Percentiles rank a stretch among this genome's conserved stretches.
Evolutionary conservation across 345 rosid species (phyloP).

Genomic region (Salix brachista): DNA sequence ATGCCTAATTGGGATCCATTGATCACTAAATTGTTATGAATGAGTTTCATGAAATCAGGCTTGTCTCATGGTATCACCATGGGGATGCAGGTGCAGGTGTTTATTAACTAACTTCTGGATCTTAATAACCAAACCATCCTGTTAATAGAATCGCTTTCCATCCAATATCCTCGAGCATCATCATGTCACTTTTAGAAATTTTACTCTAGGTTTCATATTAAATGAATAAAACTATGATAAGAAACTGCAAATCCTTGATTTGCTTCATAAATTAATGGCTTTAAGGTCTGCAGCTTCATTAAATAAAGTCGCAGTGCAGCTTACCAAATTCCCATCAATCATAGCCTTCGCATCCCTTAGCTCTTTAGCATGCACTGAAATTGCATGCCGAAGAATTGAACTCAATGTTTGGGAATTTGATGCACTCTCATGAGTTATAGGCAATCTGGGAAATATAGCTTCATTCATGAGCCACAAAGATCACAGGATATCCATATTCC

Average conservation of each 20-base stretch:
- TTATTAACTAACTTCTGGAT: not conserved
- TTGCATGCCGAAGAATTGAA: constrained; percentile 58
- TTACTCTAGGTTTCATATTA: not conserved
- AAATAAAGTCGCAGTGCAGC: constrained; percentile 5
- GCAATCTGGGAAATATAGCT: constrained; percentile 42
- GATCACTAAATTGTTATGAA: not conserved
- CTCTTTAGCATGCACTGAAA: constrained; percentile 56
- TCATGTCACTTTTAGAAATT: not conserved
- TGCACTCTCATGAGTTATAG: constrained; percentile 40
- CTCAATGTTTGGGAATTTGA: constrained; percentile 38
- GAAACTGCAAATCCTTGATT: not conserved
- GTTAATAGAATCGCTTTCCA: not conserved
- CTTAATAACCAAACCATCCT: not conserved
- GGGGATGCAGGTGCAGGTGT: not conserved
- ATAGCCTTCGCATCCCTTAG: constrained; percentile 63
- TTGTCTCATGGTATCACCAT: not conserved
- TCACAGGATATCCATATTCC: not conserved
- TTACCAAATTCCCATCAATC: constrained; percentile 82
- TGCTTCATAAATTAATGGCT: not conserved
- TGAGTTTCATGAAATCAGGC: not conserved
- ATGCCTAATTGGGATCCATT: not conserved
- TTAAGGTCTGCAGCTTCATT: not conserved
- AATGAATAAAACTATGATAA: not conserved
- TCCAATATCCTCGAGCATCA: not conserved
- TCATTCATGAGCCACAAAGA: constrained; percentile 6